phyloP scores from a whole-genome alignment of 2,329 filamentous ascomycete genomes.

The Onygenales sp. region DNA sequence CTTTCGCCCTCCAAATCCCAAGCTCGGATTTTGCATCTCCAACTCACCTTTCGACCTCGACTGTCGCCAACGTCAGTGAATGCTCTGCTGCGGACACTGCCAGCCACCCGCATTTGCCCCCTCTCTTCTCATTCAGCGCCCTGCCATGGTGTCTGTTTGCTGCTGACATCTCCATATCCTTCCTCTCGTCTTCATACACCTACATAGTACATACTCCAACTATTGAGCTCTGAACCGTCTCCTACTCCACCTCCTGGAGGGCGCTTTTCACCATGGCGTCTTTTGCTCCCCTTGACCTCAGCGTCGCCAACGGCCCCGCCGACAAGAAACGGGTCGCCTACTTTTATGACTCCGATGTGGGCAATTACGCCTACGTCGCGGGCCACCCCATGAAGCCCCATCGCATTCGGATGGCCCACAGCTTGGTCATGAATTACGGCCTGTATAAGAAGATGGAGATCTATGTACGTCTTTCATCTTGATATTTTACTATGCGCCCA shows the following conservation, averaged over 20 bases:
- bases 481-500: not conserved
- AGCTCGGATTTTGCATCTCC: not conserved
- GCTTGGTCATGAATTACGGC: constrained; percentile 62
- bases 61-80: too few species aligned
- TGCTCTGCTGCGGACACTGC: too few species aligned
- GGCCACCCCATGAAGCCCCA: constrained; percentile 61
- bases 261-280: constrained; percentile 36
- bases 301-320: constrained; percentile 40
- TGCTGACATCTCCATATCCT: too few species aligned
- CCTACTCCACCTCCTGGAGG: not conserved
- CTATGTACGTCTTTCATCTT: constrained; percentile 41
- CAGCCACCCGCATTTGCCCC: too few species aligned
- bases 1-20: not conserved
- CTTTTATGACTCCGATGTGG: constrained; percentile 97
- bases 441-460: constrained; percentile 68
- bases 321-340: constrained; percentile 82
- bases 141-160: too few species aligned
- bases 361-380: constrained; percentile 90
- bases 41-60: too few species aligned
- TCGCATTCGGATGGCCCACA: constrained; percentile 57
- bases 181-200: not conserved
- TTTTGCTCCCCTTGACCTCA: constrained; percentile 46
- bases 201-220: not conserved
- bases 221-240: too few species aligned
- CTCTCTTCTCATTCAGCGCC: too few species aligned